Evolutionary conservation across 306 rosid species (phyloP).

Genomic region (Cercis canadensis): DNA sequence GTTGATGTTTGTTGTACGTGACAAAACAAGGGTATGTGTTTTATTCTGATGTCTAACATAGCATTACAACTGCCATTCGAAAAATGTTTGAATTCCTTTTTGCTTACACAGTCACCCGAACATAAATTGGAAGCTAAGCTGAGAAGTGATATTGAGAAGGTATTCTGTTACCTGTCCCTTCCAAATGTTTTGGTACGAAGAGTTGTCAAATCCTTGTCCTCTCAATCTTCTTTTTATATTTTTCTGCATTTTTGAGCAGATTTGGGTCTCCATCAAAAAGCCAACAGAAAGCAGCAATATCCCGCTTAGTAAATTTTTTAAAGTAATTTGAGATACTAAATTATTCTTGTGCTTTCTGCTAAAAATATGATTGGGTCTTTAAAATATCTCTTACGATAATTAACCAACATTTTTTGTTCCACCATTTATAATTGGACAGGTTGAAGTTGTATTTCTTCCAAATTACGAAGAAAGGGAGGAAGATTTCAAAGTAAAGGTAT

Average conservation of each 20-base stretch:
- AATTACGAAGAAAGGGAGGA: constrained; percentile 46
- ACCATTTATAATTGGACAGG: too few species aligned
- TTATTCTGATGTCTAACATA: too few species aligned
- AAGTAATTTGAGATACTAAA: constrained; percentile 40
- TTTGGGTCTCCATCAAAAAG: constrained; percentile 69
- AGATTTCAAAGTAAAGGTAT: constrained; percentile 63
- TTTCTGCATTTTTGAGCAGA: constrained; percentile 40
- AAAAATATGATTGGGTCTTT: constrained; percentile 40
- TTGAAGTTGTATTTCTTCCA: too few species aligned
- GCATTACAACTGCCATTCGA: too few species aligned
- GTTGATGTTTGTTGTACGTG: constrained; percentile 32
- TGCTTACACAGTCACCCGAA: too few species aligned
- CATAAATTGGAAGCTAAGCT: constrained; percentile 39
- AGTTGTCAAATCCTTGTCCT: background rate
- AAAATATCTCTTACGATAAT: constrained; percentile 52
- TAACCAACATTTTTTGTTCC: too few species aligned
- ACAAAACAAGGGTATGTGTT: too few species aligned
- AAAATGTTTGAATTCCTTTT: too few species aligned
- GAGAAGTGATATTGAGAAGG: constrained; percentile 51
- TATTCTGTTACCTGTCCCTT: constrained; percentile 15
- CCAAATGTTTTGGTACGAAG: too few species aligned
- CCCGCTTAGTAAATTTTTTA: constrained; percentile 62
- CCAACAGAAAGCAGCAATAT: constrained; percentile 58
- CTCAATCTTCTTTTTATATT: background rate
- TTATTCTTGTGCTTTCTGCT: constrained; percentile 8